These are phyloP conservation scores for Eucalyptus cloeziana DNA, from an alignment of 345 rosid genomes.

Conservation along the genomic window DNA sequence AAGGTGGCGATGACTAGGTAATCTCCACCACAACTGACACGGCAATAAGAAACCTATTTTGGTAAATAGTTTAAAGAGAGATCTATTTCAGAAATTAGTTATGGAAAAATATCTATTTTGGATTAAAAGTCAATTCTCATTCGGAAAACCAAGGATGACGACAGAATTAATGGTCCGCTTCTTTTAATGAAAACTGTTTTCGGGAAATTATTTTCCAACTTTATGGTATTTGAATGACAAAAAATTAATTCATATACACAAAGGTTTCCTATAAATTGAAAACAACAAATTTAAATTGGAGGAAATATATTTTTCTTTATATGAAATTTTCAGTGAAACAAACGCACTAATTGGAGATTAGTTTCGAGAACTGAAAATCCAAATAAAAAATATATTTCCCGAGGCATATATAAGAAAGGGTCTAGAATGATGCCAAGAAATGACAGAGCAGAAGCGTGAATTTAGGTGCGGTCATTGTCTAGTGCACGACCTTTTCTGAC, in stretches of 20 bases:
- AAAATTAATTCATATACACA: too few species aligned
- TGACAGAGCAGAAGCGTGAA: neutral
- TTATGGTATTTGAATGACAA: fast-evolving
- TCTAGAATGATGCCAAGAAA: neutral
- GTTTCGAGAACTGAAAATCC: neutral
- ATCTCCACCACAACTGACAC: neutral
- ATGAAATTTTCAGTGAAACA: too few species aligned
- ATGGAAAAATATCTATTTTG: neutral
- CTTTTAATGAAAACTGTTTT: neutral
- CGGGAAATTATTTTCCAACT: fast-evolving
- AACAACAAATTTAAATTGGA: too few species aligned
- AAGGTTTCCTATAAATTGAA: fast-evolving
- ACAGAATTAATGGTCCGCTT: fast-evolving
- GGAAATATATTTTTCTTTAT: fast-evolving
- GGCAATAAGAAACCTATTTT: neutral
- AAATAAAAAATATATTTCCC: neutral
- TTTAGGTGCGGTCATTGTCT: neutral
- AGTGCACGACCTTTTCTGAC: neutral
- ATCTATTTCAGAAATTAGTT: neutral
- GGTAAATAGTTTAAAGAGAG: neutral
- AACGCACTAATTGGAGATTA: fast-evolving
- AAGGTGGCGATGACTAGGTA: neutral
- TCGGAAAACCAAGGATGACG: fast-evolving
- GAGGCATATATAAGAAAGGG: neutral
- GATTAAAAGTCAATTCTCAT: neutral